A percentile compares a stretch with the other conserved stretches of the same genome.
phyloP scores from a whole-genome alignment of 495 filamentous ascomycete species.

The Penicillium goetzii region DNA sequence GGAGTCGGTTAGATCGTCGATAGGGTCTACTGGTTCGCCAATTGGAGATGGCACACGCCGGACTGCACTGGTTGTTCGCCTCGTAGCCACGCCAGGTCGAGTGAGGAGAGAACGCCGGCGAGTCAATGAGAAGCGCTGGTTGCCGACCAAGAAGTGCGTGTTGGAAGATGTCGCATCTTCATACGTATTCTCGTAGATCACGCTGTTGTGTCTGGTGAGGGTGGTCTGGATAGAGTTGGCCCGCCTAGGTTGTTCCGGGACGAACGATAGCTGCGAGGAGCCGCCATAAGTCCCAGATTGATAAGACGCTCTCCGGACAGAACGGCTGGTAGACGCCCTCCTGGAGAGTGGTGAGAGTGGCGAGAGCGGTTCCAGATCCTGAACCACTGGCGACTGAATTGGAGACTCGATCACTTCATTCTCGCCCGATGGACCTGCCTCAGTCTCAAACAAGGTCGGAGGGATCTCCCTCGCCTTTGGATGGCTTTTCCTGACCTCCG shows the following conservation, averaged over 20 bases:
- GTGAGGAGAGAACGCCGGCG: constrained; percentile 54
- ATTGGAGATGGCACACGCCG: constrained; percentile 33
- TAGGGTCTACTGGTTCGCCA: constrained; percentile 25
- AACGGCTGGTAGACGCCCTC: constrained; percentile 23
- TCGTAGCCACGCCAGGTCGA: constrained; percentile 52
- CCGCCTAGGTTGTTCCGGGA: constrained; percentile 29
- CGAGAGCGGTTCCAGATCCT: constrained; percentile 5
- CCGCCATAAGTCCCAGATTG: constrained; percentile 29
- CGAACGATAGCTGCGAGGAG: constrained; percentile 21
- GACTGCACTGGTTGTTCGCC: constrained; percentile 37
- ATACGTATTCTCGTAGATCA: constrained; percentile 29
- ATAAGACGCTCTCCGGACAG: constrained; percentile 27
- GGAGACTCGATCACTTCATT: neutral
- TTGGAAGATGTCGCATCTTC: constrained; percentile 42
- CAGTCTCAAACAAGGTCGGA: constrained; percentile 26
- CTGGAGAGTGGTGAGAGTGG: constrained; percentile 14
- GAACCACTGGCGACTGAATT: constrained; percentile 6
- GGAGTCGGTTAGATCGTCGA: constrained; percentile 18
- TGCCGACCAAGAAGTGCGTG: constrained; percentile 43
- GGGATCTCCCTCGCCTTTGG: constrained; percentile 24
- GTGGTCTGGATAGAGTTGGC: constrained; percentile 40
- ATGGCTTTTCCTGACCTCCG: constrained; percentile 16
- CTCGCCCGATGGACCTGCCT: constrained; percentile 14
- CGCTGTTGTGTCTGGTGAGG: constrained; percentile 31
- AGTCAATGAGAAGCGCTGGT: constrained; percentile 47